Conservation (phyloP, 495 filamentous ascomycete genomes). For the Podospora comata region DNA sequence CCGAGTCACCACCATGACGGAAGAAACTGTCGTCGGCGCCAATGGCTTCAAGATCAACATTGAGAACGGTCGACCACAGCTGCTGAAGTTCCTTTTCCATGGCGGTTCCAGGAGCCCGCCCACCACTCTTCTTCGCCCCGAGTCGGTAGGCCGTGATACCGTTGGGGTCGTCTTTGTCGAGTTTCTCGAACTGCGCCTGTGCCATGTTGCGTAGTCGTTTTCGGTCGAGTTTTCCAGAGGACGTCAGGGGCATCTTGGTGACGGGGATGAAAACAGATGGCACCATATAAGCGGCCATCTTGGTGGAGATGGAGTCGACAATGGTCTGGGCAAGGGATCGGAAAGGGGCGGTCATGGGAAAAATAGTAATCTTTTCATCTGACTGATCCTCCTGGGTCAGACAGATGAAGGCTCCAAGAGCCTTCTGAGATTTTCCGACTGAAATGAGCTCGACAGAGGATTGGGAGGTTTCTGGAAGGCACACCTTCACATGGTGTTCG, state of each 20-base stretch:
- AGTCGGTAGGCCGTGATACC: slow-evolving; percentile 17
- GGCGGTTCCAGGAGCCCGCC: slow-evolving; percentile 13
- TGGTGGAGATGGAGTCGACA: slow-evolving; percentile 7
- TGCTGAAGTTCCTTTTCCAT: slow-evolving; percentile 30
- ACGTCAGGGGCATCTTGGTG: slow-evolving; percentile 47
- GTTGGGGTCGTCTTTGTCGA: background rate
- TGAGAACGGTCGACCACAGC: slow-evolving; percentile 34
- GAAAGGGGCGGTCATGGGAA: slow-evolving; percentile 16
- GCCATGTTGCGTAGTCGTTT: slow-evolving; percentile 20
- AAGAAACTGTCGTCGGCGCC: slow-evolving; percentile 60
- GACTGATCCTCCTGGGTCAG: background rate
- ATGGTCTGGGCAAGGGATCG: slow-evolving; percentile 8
- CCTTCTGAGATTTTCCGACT: slow-evolving; percentile 12
- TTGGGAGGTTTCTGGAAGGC: slow-evolving; percentile 14
- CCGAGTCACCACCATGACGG: slow-evolving; percentile 64
- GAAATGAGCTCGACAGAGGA: slow-evolving; percentile 22
- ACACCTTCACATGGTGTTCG: slow-evolving; percentile 51
- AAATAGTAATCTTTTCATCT: slow-evolving; percentile 7
- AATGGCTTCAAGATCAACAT: slow-evolving; percentile 35
- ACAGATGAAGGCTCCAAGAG: slow-evolving; percentile 22
- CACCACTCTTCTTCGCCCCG: background rate
- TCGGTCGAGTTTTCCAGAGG: slow-evolving; percentile 53
- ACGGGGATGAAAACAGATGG: slow-evolving; percentile 52
- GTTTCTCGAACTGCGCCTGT: slow-evolving; percentile 6
- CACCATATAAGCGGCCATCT: slow-evolving; percentile 49